Base-by-base conservation (phyloP, 2,329 filamentous ascomycete species). In the Setomelanomma holmii region DNA sequence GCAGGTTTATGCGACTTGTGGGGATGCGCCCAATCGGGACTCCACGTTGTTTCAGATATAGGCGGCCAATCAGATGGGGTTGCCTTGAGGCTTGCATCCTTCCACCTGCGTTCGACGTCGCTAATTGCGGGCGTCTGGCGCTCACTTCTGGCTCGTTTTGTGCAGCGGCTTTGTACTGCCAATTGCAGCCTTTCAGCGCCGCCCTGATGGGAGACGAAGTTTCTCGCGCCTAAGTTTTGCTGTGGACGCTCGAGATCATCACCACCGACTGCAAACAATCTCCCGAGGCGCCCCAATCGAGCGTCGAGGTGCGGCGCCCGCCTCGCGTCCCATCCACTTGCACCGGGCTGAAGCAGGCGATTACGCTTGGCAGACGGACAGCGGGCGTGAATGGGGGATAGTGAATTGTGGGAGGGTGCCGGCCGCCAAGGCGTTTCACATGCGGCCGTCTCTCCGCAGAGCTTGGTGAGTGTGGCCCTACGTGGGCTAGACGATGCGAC, bases 371-470 rank as follows among this genome's bases (percentile, higher is more conserved):
- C 65, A 30, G 41, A 34, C 64, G 61, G 63, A 55, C 58, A 24
- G 51, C 49, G 51, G 21, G 35, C 27, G 56, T 59, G 55, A 63
- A 68, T 61, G 33, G 53, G 65, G 60, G 53, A 66, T 66, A 58
- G 65, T 55, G 42, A 41, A 20, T 50, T 46, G 57, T 66, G 69
- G 67, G 63, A 67, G 61, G 58, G 45, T 62, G 57, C 61, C 59
- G 53, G 52, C 23, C 34, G 69, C 69, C 69, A 71, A 72, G 69
- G 47, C 51, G 71, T 74, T 74, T 74, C 71, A 73, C 60, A 70
- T 68, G 63, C 67, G 45, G 44, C 57, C 54, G 57, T 55, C 53
- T 61, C 67, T 63, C 64, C 59, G 64, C 56, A 61, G 60, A 69
- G 67, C 68, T 67, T 74, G 70, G 65, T 68, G 49, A 17, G 7